These are phyloP conservation scores for Talaromyces verruculosus DNA, from an alignment of 2,329 filamentous ascomycete species.

Conservation along the genomic window DNA sequence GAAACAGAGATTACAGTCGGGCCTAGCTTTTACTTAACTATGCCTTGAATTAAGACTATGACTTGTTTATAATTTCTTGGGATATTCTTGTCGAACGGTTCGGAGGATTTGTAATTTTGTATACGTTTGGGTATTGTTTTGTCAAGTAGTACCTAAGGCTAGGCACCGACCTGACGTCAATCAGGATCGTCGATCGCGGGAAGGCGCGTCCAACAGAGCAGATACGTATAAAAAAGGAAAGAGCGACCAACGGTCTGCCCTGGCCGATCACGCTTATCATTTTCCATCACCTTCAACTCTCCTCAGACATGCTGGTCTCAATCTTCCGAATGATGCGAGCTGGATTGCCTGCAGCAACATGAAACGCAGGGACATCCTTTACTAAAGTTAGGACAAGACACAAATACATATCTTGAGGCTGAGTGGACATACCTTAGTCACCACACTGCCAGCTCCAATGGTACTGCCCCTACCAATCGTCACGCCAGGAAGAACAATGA, in stretches of 20 bases:
- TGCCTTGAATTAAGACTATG: background rate
- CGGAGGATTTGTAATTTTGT: background rate
- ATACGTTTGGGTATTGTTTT: background rate
- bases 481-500: constrained; percentile 70
- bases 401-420: background rate
- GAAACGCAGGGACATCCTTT: constrained; percentile 43
- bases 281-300: background rate
- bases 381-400: background rate
- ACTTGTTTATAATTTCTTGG: background rate
- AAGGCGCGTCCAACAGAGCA: background rate
- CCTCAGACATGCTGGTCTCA: constrained; percentile 36
- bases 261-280: background rate
- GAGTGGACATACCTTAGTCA: constrained; percentile 61
- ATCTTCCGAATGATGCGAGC: constrained; percentile 42
- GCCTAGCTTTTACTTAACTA: background rate
- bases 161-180: background rate
- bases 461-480: constrained; percentile 72
- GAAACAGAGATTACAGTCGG: background rate
- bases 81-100: background rate
- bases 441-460: constrained; percentile 78
- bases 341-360: constrained; percentile 45
- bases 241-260: background rate
- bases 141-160: background rate
- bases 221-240: background rate
- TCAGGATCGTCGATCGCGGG: constrained; percentile 4